Evolutionary conservation across 768 basidiomycete genomes (phyloP).

Genomic region (Lactarius pseudohatsudake): DNA sequence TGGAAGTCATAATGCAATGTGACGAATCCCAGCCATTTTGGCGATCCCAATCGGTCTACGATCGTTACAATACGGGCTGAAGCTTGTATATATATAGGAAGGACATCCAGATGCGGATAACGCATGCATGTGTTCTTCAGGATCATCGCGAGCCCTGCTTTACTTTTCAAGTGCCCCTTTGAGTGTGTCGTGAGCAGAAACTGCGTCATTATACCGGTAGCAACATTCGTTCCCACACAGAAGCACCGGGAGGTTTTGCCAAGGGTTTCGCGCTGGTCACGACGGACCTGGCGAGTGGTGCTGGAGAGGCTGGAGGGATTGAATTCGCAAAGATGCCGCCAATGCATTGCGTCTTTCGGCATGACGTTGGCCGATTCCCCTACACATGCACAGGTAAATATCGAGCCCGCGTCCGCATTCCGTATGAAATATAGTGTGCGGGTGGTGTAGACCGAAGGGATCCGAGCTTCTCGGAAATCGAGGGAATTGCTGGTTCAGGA

Average conservation of each 20-base stretch:
- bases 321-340: neutral
- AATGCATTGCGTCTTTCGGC: neutral
- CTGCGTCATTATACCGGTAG: neutral
- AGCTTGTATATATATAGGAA: too few relatives aligned
- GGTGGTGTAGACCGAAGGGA: neutral
- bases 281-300: neutral
- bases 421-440: neutral
- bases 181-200: neutral
- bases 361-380: neutral
- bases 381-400: neutral
- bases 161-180: neutral
- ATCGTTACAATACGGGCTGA: too few relatives aligned
- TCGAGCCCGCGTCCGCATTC: neutral
- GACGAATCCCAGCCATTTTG: neutral
- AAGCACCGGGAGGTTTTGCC: neutral
- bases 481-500: neutral
- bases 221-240: neutral
- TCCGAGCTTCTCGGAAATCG: neutral
- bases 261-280: neutral
- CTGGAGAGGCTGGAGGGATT: neutral
- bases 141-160: neutral
- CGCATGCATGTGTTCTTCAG: neutral
- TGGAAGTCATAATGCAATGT: too few relatives aligned
- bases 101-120: neutral
- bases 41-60: too few relatives aligned